phyloP scores from a whole-genome alignment of 202 grass and related monocot species.

The Schoenoplectus tabernaemontani region DNA sequence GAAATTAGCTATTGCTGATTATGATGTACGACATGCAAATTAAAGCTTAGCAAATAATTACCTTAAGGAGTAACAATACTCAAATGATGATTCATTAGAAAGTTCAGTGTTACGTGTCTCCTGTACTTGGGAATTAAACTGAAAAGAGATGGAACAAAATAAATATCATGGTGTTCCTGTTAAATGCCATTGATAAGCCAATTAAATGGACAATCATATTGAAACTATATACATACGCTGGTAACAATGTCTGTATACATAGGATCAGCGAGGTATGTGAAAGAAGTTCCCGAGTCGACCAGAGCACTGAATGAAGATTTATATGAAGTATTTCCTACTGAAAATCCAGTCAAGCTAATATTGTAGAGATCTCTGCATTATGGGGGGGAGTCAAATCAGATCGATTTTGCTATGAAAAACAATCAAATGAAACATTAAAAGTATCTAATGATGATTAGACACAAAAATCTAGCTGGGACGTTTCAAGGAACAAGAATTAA shows the following conservation, averaged over 20 bases:
- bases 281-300: slow-evolving; percentile 89
- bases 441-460: not conserved
- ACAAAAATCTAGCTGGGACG: not conserved
- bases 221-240: slow-evolving; percentile 48
- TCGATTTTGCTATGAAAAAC: not conserved
- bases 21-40: not conserved
- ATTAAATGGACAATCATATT: not conserved
- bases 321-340: slow-evolving; percentile 35
- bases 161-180: not conserved
- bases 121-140: slow-evolving; percentile 66
- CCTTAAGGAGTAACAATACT: slow-evolving; percentile 75
- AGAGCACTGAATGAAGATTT: slow-evolving; percentile 37
- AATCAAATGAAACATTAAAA: not conserved
- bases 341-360: slow-evolving; percentile 49
- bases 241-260: slow-evolving; percentile 57
- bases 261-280: slow-evolving; percentile 62
- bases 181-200: not conserved
- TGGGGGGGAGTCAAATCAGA: too few relatives aligned
- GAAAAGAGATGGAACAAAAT: slow-evolving; percentile 18
- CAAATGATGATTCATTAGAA: slow-evolving; percentile 35
- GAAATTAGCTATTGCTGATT: not conserved
- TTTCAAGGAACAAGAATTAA: not conserved
- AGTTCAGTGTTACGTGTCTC: slow-evolving; percentile 21
- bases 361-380: slow-evolving; percentile 64
- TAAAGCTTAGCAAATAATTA: slow-evolving; percentile 27